phyloP scores from a whole-genome alignment of 495 filamentous ascomycete genomes.

The Trichoderma reesei region DNA sequence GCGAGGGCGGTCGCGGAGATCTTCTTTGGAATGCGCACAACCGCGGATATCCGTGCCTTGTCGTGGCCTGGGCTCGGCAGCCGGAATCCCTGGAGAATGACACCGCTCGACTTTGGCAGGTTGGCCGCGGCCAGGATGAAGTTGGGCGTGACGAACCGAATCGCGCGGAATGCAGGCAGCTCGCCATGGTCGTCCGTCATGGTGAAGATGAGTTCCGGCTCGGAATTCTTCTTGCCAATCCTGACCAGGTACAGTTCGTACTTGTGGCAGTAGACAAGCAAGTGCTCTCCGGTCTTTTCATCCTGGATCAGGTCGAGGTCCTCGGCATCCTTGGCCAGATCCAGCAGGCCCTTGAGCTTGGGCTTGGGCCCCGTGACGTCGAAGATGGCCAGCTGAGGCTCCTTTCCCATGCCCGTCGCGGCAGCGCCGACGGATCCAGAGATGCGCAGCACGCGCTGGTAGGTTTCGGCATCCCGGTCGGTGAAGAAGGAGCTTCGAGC shows the following conservation, averaged over 20 bases:
- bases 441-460: slow-evolving; percentile 69
- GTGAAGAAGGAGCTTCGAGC: slow-evolving; percentile 56
- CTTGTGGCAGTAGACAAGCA: slow-evolving; percentile 71
- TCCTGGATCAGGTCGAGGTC: slow-evolving; percentile 70
- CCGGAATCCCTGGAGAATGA: slow-evolving; percentile 42
- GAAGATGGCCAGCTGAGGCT: slow-evolving; percentile 71
- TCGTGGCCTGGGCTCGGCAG: slow-evolving; percentile 28
- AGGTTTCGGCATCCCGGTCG: slow-evolving; percentile 53
- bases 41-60: slow-evolving; percentile 33
- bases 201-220: slow-evolving; percentile 51
- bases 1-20: slow-evolving; percentile 60
- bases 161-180: slow-evolving; percentile 47
- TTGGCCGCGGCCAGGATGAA: slow-evolving; percentile 57
- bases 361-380: slow-evolving; percentile 39
- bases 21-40: slow-evolving; percentile 30
- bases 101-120: slow-evolving; percentile 35
- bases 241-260: slow-evolving; percentile 55
- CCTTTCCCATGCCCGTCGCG: slow-evolving; percentile 61
- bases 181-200: slow-evolving; percentile 47
- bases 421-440: slow-evolving; percentile 63
- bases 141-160: slow-evolving; percentile 72
- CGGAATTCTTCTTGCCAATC: slow-evolving; percentile 39
- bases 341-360: slow-evolving; percentile 58
- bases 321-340: slow-evolving; percentile 61
- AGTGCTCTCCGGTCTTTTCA: slow-evolving; percentile 34